Conservation (phyloP, 2,329 filamentous ascomycete species). For the Pyrenochaeta sp. region DNA sequence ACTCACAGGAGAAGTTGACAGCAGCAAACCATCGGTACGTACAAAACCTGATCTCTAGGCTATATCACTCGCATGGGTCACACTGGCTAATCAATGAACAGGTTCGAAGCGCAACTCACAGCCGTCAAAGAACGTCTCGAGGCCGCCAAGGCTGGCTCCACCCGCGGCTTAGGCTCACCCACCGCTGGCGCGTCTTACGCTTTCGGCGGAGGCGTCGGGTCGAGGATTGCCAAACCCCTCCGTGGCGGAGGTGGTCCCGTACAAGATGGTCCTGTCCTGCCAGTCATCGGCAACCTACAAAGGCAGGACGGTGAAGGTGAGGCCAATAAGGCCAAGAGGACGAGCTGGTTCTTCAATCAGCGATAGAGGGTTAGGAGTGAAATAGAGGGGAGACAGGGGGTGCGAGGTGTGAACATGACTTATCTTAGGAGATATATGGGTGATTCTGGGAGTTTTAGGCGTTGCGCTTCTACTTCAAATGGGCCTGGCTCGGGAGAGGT, state of each 20-base stretch:
- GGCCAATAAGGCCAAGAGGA: constrained; percentile 69
- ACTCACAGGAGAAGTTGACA: constrained; percentile 98
- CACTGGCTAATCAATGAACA: constrained; percentile 51
- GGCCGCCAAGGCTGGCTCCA: constrained; percentile 90
- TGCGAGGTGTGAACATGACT: neutral
- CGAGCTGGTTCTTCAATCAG: constrained; percentile 75
- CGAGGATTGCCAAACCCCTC: constrained; percentile 71
- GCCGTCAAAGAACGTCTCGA: constrained; percentile 98
- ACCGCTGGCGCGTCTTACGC: constrained; percentile 69
- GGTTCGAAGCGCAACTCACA: constrained; percentile 96
- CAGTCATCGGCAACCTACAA: constrained; percentile 55
- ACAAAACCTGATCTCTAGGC: neutral
- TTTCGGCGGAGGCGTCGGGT: constrained; percentile 63
- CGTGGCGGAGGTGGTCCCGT: constrained; percentile 60
- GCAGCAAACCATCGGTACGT: constrained; percentile 95
- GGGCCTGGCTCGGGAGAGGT: neutral
- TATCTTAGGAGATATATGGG: neutral
- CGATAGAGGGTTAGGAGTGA: constrained; percentile 10
- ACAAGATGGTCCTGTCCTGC: constrained; percentile 49
- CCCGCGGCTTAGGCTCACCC: constrained; percentile 77
- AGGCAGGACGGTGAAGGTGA: constrained; percentile 60
- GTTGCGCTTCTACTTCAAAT: neutral
- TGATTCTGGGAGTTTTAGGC: neutral
- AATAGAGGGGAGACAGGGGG: neutral
- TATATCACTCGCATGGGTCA: neutral